These are phyloP conservation scores for Diutina mesorugosa DNA, from an alignment of 1,139 yeast species.

Conservation along the genomic window DNA sequence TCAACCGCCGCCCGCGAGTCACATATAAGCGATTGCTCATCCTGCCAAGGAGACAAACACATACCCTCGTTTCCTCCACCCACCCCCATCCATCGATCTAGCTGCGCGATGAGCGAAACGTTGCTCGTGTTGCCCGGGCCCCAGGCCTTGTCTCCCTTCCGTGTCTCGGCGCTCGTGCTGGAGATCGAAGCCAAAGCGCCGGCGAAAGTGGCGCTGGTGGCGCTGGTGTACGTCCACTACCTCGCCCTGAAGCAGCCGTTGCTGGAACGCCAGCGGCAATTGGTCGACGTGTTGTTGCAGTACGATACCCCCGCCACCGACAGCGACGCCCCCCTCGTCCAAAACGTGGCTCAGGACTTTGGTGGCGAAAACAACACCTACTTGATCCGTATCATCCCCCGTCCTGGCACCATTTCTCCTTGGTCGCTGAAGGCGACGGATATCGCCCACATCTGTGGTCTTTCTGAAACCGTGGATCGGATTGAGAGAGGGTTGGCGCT, in stretches of 20 bases:
- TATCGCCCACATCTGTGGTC: conserved; percentile 81
- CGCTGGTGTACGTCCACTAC: conserved; percentile 74
- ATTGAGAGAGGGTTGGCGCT: conserved; percentile 85
- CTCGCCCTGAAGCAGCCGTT: conserved; percentile 39
- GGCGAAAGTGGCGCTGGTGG: conserved; percentile 35
- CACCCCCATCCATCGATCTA: not conserved
- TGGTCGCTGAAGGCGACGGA: conserved; percentile 99
- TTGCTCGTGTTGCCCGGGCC: conserved; percentile 75
- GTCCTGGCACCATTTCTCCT: conserved; percentile 94
- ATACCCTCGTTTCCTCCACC: not conserved
- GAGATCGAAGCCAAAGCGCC: conserved; percentile 66
- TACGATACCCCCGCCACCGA: conserved; percentile 60
- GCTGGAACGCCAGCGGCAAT: conserved; percentile 20
- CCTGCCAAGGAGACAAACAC: not conserved
- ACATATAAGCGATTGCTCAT: conserved; percentile 1
- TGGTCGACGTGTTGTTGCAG: conserved; percentile 53
- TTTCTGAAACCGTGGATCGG: conserved; percentile 56
- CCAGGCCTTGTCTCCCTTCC: conserved; percentile 74
- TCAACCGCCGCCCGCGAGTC: not conserved
- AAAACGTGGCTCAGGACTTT: conserved; percentile 9
- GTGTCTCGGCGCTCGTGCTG: conserved; percentile 59
- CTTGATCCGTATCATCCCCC: conserved; percentile 70
- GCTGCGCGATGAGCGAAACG: conserved; percentile 7
- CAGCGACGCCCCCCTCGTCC: conserved; percentile 19
- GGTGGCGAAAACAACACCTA: conserved; percentile 34